Evolutionary conservation across 352 stramenopile species (phyloP), one percentile per base, ranked within the genome.

Genomic region (Aphanomyces astaci): DNA sequence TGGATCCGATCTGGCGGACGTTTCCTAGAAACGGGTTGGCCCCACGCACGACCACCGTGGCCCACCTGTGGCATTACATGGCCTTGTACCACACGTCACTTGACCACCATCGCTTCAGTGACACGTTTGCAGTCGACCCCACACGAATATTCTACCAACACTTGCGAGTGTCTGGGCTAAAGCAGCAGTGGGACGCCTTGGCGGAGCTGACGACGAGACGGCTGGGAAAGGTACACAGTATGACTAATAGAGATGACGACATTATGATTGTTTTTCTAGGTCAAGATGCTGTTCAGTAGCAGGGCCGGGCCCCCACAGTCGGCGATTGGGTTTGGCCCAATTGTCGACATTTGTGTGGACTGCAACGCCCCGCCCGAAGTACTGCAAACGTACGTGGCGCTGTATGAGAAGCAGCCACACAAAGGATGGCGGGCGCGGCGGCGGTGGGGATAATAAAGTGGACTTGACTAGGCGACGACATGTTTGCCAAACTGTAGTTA

Each of bases 251-350:
- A n/a, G n/a, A n/a, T n/a, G n/a, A n/a, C n/a, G n/a, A n/a, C n/a
- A n/a, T n/a, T n/a, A n/a, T n/a, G n/a, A 62, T 43, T 74, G 63
- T 62, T 4, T 76, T 75, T 54, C 78, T 72, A 11, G 68, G 54
- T 22, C 51, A 74, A 27, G 64, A 75, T 24, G 64, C 69, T 43
- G n/a, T 68, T 60, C 48, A 72, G n/a, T n/a, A n/a, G n/a, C n/a
- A n/a, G n/a, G n/a, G n/a, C 54, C 56, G 48, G 43, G 30, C 63
- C 62, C 43, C 73, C 74, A 22, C 76, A 73, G 49, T 76, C 71
- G 24, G 87, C 71, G 24, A 89, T 90, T 56, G 84, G 84, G 4
- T 90, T 84, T 66, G 84, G 84, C 49, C 76, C 82, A 19, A 82
- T 92, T 36, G 70, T 92, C 25, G 82, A 90, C 72, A 74, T 89